Evolutionary conservation across 441 rosid species (phyloP).

Genomic region (Mallotus japonicus): DNA sequence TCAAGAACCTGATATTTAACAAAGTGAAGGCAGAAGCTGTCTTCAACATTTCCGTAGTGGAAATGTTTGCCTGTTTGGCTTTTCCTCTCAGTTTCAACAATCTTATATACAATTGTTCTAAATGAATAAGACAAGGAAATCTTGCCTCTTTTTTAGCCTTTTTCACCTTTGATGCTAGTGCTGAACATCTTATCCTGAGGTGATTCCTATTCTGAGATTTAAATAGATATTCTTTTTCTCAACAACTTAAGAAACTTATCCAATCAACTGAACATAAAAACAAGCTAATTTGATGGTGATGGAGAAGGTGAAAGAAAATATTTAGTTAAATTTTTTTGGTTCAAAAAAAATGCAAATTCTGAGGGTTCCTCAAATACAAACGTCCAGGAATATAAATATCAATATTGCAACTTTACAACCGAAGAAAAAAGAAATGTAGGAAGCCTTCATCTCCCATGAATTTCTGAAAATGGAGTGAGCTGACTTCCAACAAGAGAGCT

Average conservation of each 20-base stretch:
- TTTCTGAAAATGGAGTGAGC: conserved; percentile 34
- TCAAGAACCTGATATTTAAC: neutral
- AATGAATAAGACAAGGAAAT: neutral
- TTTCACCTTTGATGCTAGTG: no score
- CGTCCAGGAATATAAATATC: no score
- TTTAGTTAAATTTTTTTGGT: neutral
- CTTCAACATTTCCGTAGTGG: neutral
- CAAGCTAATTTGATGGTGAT: no score
- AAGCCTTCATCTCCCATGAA: conserved; percentile 38
- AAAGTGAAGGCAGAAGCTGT: conserved; percentile 1
- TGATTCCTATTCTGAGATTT: neutral
- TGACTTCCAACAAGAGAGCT: conserved; percentile 31
- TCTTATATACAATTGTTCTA: no score
- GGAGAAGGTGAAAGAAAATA: no score
- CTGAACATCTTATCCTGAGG: neutral
- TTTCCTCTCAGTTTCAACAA: neutral
- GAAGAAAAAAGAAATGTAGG: no score
- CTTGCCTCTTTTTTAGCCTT: neutral
- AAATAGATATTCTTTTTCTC: no score
- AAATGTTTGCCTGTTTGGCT: neutral
- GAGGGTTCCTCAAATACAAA: no score
- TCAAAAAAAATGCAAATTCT: no score
- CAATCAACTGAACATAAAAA: neutral
- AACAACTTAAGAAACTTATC: neutral
- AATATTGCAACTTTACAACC: no score